These are phyloP conservation scores for Daldinia sp. DNA, from an alignment of 2,329 filamentous ascomycete species.

Conservation along the genomic window DNA sequence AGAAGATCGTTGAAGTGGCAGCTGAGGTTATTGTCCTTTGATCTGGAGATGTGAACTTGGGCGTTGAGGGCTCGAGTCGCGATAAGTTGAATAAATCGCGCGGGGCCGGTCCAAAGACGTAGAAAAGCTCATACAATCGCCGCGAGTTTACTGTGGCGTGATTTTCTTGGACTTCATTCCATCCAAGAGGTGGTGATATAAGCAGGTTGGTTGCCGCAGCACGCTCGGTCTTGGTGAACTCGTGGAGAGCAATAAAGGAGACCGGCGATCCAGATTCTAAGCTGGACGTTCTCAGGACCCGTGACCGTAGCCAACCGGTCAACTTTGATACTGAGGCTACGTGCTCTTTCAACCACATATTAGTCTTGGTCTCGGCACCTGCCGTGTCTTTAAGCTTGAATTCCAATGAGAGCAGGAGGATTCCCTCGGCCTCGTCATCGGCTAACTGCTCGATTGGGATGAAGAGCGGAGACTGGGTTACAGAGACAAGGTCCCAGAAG, in stretches of 20 bases:
- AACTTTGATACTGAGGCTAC: conserved; percentile 77
- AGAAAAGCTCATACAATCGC: conserved; percentile 78
- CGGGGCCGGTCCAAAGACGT: conserved; percentile 81
- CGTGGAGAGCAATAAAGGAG: conserved; percentile 76
- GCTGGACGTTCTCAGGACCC: conserved; percentile 75
- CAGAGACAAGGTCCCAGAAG: conserved; percentile 75
- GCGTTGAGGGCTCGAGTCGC: conserved; percentile 58
- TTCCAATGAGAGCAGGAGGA: conserved; percentile 72
- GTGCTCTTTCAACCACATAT: conserved; percentile 84
- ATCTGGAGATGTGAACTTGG: conserved; percentile 67
- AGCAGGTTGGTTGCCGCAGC: conserved; percentile 73
- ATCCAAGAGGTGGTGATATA: conserved; percentile 72
- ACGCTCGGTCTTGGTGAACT: conserved; percentile 74
- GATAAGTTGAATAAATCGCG: conserved; percentile 73
- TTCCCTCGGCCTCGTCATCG: conserved; percentile 69
- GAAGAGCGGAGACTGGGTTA: conserved; percentile 68
- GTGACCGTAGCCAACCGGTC: conserved; percentile 81
- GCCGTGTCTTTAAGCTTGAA: conserved; percentile 66
- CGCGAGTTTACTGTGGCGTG: conserved; percentile 68
- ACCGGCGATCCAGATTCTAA: conserved; percentile 65
- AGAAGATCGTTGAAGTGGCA: conserved; percentile 69
- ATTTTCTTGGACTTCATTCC: conserved; percentile 68
- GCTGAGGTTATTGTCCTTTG: conserved; percentile 67
- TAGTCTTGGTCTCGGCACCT: conserved; percentile 64
- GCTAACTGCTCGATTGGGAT: conserved; percentile 69